Evolutionary conservation across 2,329 filamentous ascomycete genomes (phyloP).

Genomic region (Xylariaceae sp.): DNA sequence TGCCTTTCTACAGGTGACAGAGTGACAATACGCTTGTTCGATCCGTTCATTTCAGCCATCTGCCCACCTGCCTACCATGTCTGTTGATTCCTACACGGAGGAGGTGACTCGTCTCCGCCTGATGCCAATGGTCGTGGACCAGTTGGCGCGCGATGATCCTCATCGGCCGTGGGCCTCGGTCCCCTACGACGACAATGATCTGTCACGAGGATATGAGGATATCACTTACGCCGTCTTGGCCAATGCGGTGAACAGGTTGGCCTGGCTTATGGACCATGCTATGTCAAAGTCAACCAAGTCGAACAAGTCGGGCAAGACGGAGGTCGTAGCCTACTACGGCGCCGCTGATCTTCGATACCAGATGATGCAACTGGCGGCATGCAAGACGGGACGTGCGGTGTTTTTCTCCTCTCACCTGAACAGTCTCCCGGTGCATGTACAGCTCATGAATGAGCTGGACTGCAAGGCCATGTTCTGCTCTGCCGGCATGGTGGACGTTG

Average conservation of each 20-base stretch:
- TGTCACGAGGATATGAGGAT: constrained; percentile 23
- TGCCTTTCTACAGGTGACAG: no score
- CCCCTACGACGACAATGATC: constrained; percentile 22
- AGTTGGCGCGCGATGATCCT: constrained; percentile 1
- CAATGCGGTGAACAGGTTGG: constrained; percentile 22
- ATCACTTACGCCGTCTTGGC: constrained; percentile 18
- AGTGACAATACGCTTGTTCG: no score
- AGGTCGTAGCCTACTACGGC: constrained; percentile 21
- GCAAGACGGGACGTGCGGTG: constrained; percentile 23
- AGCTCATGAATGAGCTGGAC: constrained; percentile 20
- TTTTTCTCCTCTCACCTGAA: constrained; percentile 24
- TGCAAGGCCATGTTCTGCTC: constrained; percentile 20
- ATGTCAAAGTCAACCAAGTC: constrained; percentile 12
- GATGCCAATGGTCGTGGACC: constrained; percentile 12
- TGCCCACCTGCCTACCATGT: not conserved
- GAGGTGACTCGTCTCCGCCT: constrained; percentile 4
- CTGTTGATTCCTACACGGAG: constrained; percentile 1
- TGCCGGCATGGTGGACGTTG: constrained; percentile 13
- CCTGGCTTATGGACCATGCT: constrained; percentile 18
- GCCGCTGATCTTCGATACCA: constrained; percentile 21
- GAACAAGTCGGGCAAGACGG: constrained; percentile 1
- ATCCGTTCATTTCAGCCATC: no score
- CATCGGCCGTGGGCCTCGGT: constrained; percentile 15
- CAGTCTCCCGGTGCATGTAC: constrained; percentile 17
- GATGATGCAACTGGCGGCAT: constrained; percentile 24